Base-by-base conservation (phyloP, 805 yeast species). In the Pichia ethanolica region DNA sequence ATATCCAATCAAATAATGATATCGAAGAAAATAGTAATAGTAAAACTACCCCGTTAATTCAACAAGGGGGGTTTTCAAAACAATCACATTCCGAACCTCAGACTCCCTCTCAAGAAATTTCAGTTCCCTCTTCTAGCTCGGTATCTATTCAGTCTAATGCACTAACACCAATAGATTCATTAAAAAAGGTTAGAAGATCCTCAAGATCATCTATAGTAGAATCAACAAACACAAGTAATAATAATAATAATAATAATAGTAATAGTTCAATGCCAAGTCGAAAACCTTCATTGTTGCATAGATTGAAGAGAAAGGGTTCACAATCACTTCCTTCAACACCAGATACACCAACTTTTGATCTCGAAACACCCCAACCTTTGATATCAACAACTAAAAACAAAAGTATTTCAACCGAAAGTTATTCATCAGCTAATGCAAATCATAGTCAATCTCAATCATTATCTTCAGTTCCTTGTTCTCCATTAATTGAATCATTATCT, bases 281-380 rank as follows among this genome's bases (percentile, higher is more conserved):
- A 34, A 46, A 35, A 20, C 44, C 49, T 5, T 46, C 49, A 7
- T 41, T 46, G 7, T 36, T 42, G 28, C 37, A 36, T 13, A 20
- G 50, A 30, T 14, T 42, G 7, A 38, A 42, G 20, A 26, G 36
- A 38, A 47, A 37, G 40, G 39, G 34, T 10, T 12, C 47, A 5
- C 46, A 43, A 39, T 47, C 50, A 13, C 32, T 33, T 14, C 47
- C 50, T 11, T 34, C 50, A 26, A 47, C 45, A 10, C 39, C 44
- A 8, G 49, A 46, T n/a, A 35, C 28, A 11, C 45, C 26, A 40
- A 26, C 41, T 11, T 46, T 46, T 46, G 48, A 46, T 39, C 4
- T 46, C 27, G 48, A 39, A n/a, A 26, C 8, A 13, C 38, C 39
- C 12, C 27, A n/a, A 26, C 38, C 34, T 20, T 14, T 11, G 13